phyloP scores from a whole-genome alignment of 192 early-diverging fungal species.

The Diversispora epigaea region DNA sequence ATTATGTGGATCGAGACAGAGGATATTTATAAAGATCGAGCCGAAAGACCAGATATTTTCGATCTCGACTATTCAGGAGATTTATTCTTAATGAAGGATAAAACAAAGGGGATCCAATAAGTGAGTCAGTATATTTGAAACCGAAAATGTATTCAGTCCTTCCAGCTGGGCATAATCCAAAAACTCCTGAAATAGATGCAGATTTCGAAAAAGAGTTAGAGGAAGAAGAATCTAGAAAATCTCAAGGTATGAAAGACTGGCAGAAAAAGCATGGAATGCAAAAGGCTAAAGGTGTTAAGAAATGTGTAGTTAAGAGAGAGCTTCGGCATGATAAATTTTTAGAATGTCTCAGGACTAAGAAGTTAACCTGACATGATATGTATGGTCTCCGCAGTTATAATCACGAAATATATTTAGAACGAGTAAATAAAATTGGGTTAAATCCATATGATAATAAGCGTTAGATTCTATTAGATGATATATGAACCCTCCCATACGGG shows the following conservation, averaged over 20 bases:
- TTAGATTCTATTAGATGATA: conserved; percentile 21
- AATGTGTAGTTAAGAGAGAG: conserved; percentile 24
- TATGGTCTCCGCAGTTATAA: conserved; percentile 17
- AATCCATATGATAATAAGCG: conserved; percentile 29
- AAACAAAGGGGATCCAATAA: background rate
- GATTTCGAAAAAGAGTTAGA: conserved; percentile 32
- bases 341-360: conserved; percentile 17
- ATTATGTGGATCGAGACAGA: no score
- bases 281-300: conserved; percentile 28
- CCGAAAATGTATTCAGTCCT: conserved; percentile 30
- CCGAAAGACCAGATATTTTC: conserved; percentile 21
- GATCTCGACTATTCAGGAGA: conserved; percentile 23
- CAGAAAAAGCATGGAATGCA: conserved; percentile 25
- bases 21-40: conserved; percentile 31
- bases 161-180: conserved; percentile 18
- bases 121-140: conserved; percentile 24
- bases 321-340: conserved; percentile 29
- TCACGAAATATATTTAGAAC: conserved; percentile 22
- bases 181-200: conserved; percentile 16
- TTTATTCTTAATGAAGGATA: conserved; percentile 27
- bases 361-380: conserved; percentile 25
- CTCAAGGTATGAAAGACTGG: conserved; percentile 18
- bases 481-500: conserved; percentile 19
- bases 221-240: conserved; percentile 23
- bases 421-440: conserved; percentile 22